A percentile compares a stretch with the other conserved stretches of the same genome.
phyloP scores from a whole-genome alignment of 2,329 filamentous ascomycete genomes.

The Ceratocystis albifundus region DNA sequence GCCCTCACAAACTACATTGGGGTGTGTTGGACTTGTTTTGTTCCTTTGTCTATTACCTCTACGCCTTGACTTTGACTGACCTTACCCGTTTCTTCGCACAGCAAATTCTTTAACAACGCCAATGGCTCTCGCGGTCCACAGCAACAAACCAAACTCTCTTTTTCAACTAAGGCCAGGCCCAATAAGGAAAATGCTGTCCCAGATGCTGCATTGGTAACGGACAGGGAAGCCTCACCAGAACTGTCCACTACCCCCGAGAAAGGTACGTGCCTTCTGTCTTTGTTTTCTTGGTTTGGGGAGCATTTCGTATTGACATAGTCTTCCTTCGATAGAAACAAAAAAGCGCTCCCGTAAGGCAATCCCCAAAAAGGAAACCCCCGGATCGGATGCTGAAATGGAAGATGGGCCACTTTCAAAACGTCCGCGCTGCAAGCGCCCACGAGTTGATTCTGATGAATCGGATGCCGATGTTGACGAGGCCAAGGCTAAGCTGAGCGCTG shows the following conservation, averaged over 20 bases:
- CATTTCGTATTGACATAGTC: background rate
- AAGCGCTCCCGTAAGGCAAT: slow-evolving; percentile 29
- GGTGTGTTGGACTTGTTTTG: slow-evolving; percentile 41
- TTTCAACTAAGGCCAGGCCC: slow-evolving; percentile 50
- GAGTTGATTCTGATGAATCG: slow-evolving; percentile 20
- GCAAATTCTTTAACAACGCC: slow-evolving; percentile 76
- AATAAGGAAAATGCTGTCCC: slow-evolving; percentile 24
- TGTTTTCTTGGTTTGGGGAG: no score
- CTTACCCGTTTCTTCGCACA: slow-evolving; percentile 31
- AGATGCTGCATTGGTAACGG: slow-evolving; percentile 19
- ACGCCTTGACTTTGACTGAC: background rate
- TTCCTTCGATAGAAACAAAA: slow-evolving; percentile 26
- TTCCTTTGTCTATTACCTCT: background rate
- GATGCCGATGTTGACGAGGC: slow-evolving; percentile 19
- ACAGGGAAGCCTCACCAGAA: slow-evolving; percentile 25
- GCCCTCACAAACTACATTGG: slow-evolving; percentile 59
- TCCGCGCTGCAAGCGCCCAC: slow-evolving; percentile 8
- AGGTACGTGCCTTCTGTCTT: background rate
- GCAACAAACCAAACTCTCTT: slow-evolving; percentile 70
- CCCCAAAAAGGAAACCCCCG: slow-evolving; percentile 28
- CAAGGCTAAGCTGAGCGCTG: background rate
- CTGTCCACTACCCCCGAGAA: slow-evolving; percentile 23
- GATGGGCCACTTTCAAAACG: slow-evolving; percentile 19
- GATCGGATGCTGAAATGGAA: slow-evolving; percentile 25
- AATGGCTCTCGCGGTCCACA: slow-evolving; percentile 41